A percentile compares a stretch with the other conserved stretches of the same genome.
These are phyloP conservation scores for Magnolia kwangsiensis DNA, from an alignment of 164 flowering plant genomes.

Conservation along the genomic window DNA sequence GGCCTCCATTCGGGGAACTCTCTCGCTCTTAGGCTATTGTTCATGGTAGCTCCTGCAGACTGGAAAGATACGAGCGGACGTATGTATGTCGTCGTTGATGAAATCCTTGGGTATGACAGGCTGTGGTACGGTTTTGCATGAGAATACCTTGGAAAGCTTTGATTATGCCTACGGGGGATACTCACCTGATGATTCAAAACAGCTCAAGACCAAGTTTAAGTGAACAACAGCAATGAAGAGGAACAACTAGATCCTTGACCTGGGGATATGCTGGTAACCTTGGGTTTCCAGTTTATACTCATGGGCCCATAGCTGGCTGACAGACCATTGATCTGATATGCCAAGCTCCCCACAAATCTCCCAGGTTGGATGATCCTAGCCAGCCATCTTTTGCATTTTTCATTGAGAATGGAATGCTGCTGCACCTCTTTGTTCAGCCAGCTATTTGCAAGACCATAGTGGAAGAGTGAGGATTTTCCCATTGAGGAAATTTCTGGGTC, in stretches of 20 bases:
- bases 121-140: slow-evolving; percentile 35
- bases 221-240: background rate
- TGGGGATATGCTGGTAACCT: too few relatives aligned
- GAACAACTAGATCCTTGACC: background rate
- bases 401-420: too few relatives aligned
- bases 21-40: slow-evolving; percentile 25
- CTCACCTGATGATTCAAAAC: slow-evolving; percentile 20
- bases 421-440: background rate
- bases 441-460: background rate
- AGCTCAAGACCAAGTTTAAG: background rate
- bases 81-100: slow-evolving; percentile 14
- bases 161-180: slow-evolving; percentile 15
- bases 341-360: background rate
- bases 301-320: too few relatives aligned
- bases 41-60: slow-evolving; percentile 63
- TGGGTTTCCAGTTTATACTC: too few relatives aligned
- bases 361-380: background rate
- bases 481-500: background rate
- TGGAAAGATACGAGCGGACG: slow-evolving; percentile 43
- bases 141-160: slow-evolving; percentile 34
- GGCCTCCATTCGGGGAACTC: slow-evolving; percentile 9
- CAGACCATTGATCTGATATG: background rate
- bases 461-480: background rate
- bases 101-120: slow-evolving; percentile 48
- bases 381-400: background rate